Evolutionary conservation across 306 rosid species (phyloP), one percentile per base, ranked within the genome.

Genomic region (Quillaja saponaria): DNA sequence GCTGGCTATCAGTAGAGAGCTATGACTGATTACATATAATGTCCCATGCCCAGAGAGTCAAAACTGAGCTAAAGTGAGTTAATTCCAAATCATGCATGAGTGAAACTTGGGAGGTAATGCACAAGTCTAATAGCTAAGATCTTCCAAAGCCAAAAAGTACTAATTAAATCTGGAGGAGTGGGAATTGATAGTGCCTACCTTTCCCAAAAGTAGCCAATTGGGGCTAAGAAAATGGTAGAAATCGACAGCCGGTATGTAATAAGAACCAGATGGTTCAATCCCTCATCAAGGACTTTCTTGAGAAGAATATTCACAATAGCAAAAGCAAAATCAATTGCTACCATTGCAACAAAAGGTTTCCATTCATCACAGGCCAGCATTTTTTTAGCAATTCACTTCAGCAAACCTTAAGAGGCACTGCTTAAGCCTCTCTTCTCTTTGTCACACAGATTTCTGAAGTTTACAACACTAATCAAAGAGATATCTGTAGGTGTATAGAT

Each of bases 211-310:
- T 82, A 87, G 37, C 73, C 85, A 25, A 91, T 75, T 17, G 97
- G 95, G 15, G 86, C 95, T 49, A 91, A 73, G 71, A 81, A 85
- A 74, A 91, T 76, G 58, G 91, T 55, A 49, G 97, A 77, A 49
- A 91, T 79, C n/a, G 83, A 63, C 34, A 91, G 62, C 8, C 97
- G 79, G 65, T 85, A 91, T 5, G 96, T 91, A 54, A 88, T 80
- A 18, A 91, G 75, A 84, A 91, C 97, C 87, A 87, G 82, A 73
- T 78, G 97, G 82, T 85, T 83, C 78, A 87, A 82, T 60, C 91
- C 97, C 55, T 83, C 81, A 11, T 88, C 84, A 61, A 91, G 91
- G 68, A 85, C 84, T 73, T 84, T 76, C 89, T 85, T 86, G 44
- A 91, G 90, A 71, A 87, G 91, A 83, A 85, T 80, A 75, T 91